Base-by-base conservation (phyloP, 2,329 filamentous ascomycete genomes). In the Xylaria sp. region DNA sequence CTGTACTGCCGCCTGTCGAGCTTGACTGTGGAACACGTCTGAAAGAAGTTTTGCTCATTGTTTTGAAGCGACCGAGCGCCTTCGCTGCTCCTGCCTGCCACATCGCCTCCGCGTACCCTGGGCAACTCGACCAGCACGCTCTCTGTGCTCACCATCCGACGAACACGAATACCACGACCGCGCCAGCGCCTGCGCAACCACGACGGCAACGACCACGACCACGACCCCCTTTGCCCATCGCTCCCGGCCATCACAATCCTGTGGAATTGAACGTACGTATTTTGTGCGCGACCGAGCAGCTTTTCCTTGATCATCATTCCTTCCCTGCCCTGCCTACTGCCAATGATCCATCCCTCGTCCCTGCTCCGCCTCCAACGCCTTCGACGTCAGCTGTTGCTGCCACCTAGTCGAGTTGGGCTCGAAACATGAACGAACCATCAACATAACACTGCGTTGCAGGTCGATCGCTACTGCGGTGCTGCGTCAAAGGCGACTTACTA, bases 311-410 rank as follows among this genome's bases (percentile, higher is more conserved):
- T 53, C 58, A 30, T 36, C 58, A 64, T 67, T 28, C 39, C 56
- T 53, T 39, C 32, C 39, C 9, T 23, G 5, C 32, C 23, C 28
- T 43, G 45, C 43, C 28, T 43, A 36, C 43, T 43, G 39, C 48
- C 56, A 32, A 41, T 41, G 41, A 13, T 53, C 52, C 52, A 34
- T 61, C 60, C 48, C 59, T 52, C n/a, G 4, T 39, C 23, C 64
- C 52, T 30, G 30, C 50, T 30, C 34, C 52, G 20, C 56, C 58
- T 45, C 56, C 41, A 63, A 63, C 66, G 56, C 62, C 70, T 66
- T 67, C 69, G 62, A 70, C 62, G 69, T 74, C 67, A 72, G 46
- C 69, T 71, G 72, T 71, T 62, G 61, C 63, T 65, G 66, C 70
- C 62, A 70, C 60, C 65, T 68, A 55, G 71, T 70, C 70, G 71